Conservation (phyloP, 768 basidiomycete genomes). For the Russula earlei region DNA sequence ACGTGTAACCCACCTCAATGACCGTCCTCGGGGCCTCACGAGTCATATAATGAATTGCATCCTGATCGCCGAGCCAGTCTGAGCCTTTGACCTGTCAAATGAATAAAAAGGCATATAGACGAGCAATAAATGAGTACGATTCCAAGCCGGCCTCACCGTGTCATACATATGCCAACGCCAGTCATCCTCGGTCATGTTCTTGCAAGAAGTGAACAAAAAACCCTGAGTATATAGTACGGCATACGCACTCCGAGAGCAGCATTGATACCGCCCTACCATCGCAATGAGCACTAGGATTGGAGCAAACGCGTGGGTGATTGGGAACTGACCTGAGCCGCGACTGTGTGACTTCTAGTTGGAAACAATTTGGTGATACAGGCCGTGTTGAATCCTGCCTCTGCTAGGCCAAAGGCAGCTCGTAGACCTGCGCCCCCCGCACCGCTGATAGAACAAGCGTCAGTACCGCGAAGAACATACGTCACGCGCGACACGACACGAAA, state of each 20-base stretch:
- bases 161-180: constrained; percentile 99
- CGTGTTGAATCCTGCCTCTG: constrained; percentile 96
- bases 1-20: constrained; percentile 54
- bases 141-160: constrained; percentile 45
- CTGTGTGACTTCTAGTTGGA: constrained; percentile 97
- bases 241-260: constrained; percentile 81
- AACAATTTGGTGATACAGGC: constrained; percentile 99
- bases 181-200: constrained; percentile 99
- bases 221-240: background rate
- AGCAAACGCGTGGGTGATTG: background rate
- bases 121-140: background rate
- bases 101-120: background rate
- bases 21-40: constrained; percentile 91
- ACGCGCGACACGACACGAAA: background rate
- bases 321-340: constrained; percentile 79
- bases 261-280: constrained; percentile 84
- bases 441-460: constrained; percentile 32
- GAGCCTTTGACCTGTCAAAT: constrained; percentile 86
- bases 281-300: background rate
- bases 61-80: constrained; percentile 99
- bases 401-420: constrained; percentile 95
- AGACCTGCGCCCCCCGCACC: constrained; percentile 98
- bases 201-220: constrained; percentile 8
- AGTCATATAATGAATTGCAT: constrained; percentile 99
- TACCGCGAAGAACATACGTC: background rate